These are phyloP conservation scores for Babesia ovis DNA, from an alignment of 169 alveolate genomes.

Conservation along the genomic window DNA sequence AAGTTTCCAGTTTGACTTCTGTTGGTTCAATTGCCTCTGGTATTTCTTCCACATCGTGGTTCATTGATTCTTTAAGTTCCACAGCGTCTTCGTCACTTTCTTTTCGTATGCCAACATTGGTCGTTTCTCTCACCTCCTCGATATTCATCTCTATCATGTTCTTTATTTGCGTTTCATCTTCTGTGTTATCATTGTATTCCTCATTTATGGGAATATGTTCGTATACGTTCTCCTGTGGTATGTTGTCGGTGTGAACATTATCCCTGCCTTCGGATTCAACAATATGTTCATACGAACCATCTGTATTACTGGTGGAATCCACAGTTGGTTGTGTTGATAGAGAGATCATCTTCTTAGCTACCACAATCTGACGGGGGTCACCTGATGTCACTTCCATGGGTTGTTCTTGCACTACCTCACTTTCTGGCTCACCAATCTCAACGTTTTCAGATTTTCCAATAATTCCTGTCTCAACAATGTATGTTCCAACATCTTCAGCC, in stretches of 20 bases:
- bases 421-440: too few relatives aligned
- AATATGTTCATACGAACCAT: background rate
- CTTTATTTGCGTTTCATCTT: background rate
- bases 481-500: too few relatives aligned
- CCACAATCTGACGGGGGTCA: too few relatives aligned
- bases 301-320: background rate
- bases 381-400: background rate
- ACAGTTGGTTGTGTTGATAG: background rate
- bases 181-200: background rate
- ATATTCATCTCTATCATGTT: background rate
- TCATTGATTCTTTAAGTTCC: background rate
- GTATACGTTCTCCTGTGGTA: background rate
- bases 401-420: background rate
- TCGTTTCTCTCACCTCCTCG: background rate
- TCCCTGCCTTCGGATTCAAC: background rate
- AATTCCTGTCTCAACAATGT: too few relatives aligned
- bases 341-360: constrained; percentile 2
- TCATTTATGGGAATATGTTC: background rate
- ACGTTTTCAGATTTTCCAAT: too few relatives aligned
- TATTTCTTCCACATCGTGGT: background rate
- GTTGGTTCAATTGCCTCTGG: background rate
- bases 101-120: background rate
- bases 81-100: background rate
- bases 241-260: too few relatives aligned
- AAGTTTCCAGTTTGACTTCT: too few relatives aligned